These are phyloP conservation scores for Rutstroemia sp. DNA, from an alignment of 2,329 filamentous ascomycete genomes.

Conservation along the genomic window DNA sequence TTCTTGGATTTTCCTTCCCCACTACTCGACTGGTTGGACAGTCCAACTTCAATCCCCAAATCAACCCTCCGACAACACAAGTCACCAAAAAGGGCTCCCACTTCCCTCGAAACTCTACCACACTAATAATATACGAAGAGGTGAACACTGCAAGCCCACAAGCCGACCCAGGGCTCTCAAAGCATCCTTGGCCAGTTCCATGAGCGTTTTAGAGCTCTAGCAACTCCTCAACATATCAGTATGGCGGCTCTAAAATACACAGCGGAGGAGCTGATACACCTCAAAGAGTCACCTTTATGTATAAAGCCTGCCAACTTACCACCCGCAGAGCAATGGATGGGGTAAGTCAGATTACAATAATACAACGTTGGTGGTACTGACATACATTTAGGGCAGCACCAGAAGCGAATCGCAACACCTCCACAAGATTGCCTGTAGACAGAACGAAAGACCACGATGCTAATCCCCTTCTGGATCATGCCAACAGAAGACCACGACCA, in stretches of 20 bases:
- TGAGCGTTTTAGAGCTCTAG: background rate
- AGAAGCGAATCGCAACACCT: constrained; percentile 25
- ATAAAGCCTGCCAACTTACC: constrained; percentile 72
- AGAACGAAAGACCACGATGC: constrained; percentile 35
- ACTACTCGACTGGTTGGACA: too few relatives aligned
- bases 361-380: constrained; percentile 13
- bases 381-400: constrained; percentile 20
- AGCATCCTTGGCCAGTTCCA: background rate
- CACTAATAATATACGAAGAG: too few relatives aligned
- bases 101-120: too few relatives aligned
- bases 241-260: constrained; percentile 49
- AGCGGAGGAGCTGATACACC: constrained; percentile 64
- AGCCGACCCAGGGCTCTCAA: background rate
- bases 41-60: too few relatives aligned
- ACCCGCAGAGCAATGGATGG: constrained; percentile 93
- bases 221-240: constrained; percentile 5
- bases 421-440: constrained; percentile 38
- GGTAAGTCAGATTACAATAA: constrained; percentile 43
- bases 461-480: constrained; percentile 25
- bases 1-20: too few relatives aligned
- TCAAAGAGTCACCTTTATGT: constrained; percentile 73
- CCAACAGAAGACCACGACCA: constrained; percentile 40
- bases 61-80: too few relatives aligned
- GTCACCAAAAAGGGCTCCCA: too few relatives aligned
- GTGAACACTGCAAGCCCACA: too few relatives aligned